Evolutionary conservation across 768 basidiomycete genomes (phyloP), one percentile per base, ranked within the genome.

Genomic region (Russula sp.): DNA sequence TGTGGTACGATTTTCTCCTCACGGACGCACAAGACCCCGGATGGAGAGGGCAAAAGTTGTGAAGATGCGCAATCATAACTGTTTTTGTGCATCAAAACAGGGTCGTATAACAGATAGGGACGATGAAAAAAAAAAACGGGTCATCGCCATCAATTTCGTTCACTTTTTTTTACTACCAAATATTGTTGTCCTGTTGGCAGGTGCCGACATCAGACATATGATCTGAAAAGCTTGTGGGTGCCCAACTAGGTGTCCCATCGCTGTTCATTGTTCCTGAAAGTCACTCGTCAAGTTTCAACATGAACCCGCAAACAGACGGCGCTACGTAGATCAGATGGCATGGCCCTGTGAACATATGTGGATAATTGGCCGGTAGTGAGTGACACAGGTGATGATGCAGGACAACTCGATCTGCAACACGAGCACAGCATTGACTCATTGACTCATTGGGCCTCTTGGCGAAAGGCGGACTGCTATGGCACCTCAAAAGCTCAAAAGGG

Each of bases 1-100:
- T 82, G 51, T 98, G 96, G 94, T 98, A 96, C 69, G 76, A 81
- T n/a, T 95, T 96, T 68, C 72, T 95, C 35, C 71, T 89, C 7
- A 73, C 84, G 67, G 94, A 96, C 72, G 79, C 91, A 1, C 74
- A 79, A 53, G 88, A 92, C 67, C 75, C 77, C 11, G 84, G 85
- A 20, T 92, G 91, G 91, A 79, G 79, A 57, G 76, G 77, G 44
- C 73, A 74, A 48, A 76, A 72, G 68, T 53, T 62, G 20, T 73
- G 67, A 61, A 4, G n/a, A 27, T 35, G 11, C 11, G 4, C n/a
- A 40, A 47, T 31, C 40, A 40, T 6, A n/a, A 4, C 22, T 6
- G 10, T 14, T 27, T 47, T 47, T 5, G 22, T 22, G 44, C 18
- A 18, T 44, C 6, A 44, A 44, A n/a, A 48, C 8, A 47, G 45